Base-by-base conservation (phyloP, 1,139 yeast genomes). In the Diutina ranongensis region DNA sequence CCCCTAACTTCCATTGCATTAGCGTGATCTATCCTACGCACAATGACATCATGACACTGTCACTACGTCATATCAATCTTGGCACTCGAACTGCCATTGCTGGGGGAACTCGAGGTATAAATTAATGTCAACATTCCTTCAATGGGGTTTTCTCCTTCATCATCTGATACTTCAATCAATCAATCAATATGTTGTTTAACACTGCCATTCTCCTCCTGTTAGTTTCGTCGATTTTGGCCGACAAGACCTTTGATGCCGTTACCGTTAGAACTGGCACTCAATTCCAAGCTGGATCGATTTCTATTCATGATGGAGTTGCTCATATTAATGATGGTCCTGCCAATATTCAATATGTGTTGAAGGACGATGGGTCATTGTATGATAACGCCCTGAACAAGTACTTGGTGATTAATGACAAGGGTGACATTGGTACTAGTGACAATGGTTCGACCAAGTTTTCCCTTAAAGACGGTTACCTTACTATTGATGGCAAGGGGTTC, bases 221-320 rank as follows among this genome's bases (percentile, higher is more conserved):
- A 47, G 52, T 64, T 45, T 46, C 57, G 41, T 15, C 25, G 32
- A 63, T 62, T 21, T 47, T 55, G 33, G 63, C 64, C 32, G 58
- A 59, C 21, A 51, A 51, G 44, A 48, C 54, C 16, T 55, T 60
- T 46, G 47, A 52, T 19, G 51, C 57, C 25, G 44, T 59, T 34
- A 50, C 57, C 18, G 56, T 60, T 36, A 56, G 57, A 44, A 58
- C 64, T 8, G 65, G 63, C 16, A 51, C 62, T n/a, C 45, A 46
- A 4, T 38, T 38, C 42, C 42, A 38, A 4, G 22, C 5, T 15
- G 42, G 42, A 12, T 10, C 20, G 9, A 19, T 38, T 25, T 25
- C 32, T 12, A 15, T 25, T 25, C 20, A 25, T 5, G 42, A 25
- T 15, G 42, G 32, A 10, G 20, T 7, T 2, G 42, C 25, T 10